Base-by-base conservation (phyloP, 352 stramenopile genomes). In the Phytophthora macrochlamydospora region DNA sequence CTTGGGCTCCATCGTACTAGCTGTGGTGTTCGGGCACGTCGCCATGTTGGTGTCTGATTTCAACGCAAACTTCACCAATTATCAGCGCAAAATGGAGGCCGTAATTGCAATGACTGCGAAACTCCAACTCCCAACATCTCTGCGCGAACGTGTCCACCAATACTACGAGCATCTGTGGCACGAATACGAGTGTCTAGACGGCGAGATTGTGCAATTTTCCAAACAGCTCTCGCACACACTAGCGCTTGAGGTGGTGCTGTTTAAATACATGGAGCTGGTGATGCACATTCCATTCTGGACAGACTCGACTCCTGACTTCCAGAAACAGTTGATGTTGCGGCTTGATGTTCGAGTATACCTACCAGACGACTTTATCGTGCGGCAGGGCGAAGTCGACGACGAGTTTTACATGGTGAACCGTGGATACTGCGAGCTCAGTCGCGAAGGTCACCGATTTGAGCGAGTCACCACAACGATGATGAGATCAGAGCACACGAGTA, bases 351-450 rank as follows among this genome's bases (percentile, higher is more conserved):
- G 80, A 40, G 71, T 93, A 12, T 93, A 91, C 59, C 60, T 92
- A 9, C 82, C 84, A 2, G 86, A 94, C 61, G 82, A 92, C 56
- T 94, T 81, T 40, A 81, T 94, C 38, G 81, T 91, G 32, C 69
- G 81, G 7, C 66, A 79, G 35, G 82, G 74, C 2, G 82, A 92
- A 46, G 75, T 89, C 0, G 80, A 75, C 40, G 71, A 76, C 29
- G 74, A 92, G 28, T 88, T 87, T 60, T 93, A 84, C 68, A 89
- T 92, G 62, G 75, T 93, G 11, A 88, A 92, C 43, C 76, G 78
- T 0, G 85, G 81, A 1, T 65, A 76, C 11, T 91, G 83, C 43
- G 76, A 90, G 51, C 57, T 90, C 1, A 50, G 54, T 13, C 29
- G 60, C 4, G 65, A 69, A 1, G 14, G 54, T 1, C 64, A 79